These are phyloP conservation scores for Penicillium salamii DNA, from an alignment of 495 filamentous ascomycete genomes.

Conservation along the genomic window DNA sequence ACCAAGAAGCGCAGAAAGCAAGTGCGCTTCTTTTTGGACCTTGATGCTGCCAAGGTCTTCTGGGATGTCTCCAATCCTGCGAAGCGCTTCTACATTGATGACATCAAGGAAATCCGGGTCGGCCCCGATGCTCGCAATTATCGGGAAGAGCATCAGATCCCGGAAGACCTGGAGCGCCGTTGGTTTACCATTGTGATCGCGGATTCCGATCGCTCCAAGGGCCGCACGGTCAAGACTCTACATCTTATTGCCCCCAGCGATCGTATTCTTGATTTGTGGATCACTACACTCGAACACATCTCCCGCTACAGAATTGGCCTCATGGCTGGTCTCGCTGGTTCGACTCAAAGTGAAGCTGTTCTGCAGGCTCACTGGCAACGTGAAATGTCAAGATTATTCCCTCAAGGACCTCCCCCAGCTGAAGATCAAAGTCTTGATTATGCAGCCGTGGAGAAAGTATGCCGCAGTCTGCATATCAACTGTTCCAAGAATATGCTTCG, in stretches of 20 bases:
- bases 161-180: conserved; percentile 57
- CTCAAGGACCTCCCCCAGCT: conserved; percentile 48
- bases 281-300: conserved; percentile 72
- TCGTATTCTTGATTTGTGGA: conserved; percentile 72
- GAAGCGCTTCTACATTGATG: conserved; percentile 88
- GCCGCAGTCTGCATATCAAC: conserved; percentile 85
- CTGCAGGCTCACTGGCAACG: conserved; percentile 78
- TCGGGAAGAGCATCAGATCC: conserved; percentile 73
- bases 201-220: conserved; percentile 64
- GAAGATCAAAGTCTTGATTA: conserved; percentile 73
- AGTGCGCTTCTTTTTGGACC: conserved; percentile 73
- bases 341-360: conserved; percentile 69
- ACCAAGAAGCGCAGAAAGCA: conserved; percentile 76
- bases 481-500: conserved; percentile 71
- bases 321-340: conserved; percentile 79
- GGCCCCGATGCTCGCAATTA: conserved; percentile 87
- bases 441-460: conserved; percentile 72
- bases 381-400: conserved; percentile 74
- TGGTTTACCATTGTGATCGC: conserved; percentile 90
- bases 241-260: conserved; percentile 77
- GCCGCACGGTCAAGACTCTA: conserved; percentile 67
- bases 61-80: conserved; percentile 79
- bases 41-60: conserved; percentile 75
- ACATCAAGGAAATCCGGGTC: conserved; percentile 84
- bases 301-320: conserved; percentile 80